phyloP scores from a whole-genome alignment of 1,139 yeast genomes.

The Zygoascus meyerae region DNA sequence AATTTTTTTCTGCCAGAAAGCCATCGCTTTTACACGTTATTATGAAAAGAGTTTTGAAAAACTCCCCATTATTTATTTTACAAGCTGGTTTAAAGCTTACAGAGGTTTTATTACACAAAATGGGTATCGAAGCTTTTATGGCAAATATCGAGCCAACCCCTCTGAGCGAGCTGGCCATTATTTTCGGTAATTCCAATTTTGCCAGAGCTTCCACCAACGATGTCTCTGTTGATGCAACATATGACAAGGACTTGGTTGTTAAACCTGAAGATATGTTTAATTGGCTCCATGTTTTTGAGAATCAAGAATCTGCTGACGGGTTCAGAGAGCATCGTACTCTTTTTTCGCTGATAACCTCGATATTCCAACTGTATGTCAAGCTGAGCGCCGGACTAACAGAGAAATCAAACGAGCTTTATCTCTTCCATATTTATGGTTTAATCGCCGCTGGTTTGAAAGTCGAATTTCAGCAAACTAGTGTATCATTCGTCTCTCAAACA shows the following conservation, averaged over 20 bases:
- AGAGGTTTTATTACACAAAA: not conserved
- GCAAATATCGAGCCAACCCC: too few relatives aligned
- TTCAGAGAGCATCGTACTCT: not conserved
- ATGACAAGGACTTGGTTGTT: constrained; percentile 3
- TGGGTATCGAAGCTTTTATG: too few relatives aligned
- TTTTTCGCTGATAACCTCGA: not conserved
- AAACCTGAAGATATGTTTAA: constrained; percentile 4
- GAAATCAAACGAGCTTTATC: not conserved
- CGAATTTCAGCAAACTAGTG: not conserved
- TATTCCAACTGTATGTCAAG: not conserved
- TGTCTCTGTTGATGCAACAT: constrained; percentile 4
- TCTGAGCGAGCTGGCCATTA: too few relatives aligned
- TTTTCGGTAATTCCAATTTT: not conserved
- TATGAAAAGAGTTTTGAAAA: not conserved
- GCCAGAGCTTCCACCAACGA: not conserved
- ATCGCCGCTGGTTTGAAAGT: not conserved
- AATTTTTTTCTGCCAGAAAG: not conserved
- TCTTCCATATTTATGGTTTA: not conserved
- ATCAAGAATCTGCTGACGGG: not conserved
- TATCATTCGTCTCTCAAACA: constrained; percentile 1
- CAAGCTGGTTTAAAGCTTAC: constrained; percentile 3
- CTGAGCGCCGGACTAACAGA: not conserved
- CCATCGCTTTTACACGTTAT: not conserved
- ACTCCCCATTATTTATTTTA: constrained; percentile 1
- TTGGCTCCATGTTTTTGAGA: constrained; percentile 6